Base-by-base conservation (phyloP, 1,284 basidiomycete species). In the Marasmius oreades region DNA sequence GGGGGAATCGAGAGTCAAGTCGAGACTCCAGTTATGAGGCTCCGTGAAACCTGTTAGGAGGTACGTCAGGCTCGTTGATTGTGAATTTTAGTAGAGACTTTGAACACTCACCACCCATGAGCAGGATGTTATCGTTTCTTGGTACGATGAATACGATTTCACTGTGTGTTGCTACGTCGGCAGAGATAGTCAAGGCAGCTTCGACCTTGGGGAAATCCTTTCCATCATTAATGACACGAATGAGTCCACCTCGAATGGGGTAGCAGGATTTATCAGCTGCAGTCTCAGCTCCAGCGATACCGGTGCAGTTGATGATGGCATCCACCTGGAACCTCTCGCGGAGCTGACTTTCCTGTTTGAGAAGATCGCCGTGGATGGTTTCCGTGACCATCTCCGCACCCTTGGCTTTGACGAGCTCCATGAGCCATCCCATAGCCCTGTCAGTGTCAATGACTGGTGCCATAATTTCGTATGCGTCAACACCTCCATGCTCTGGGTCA, bases 301-400 rank as follows among this genome's bases (percentile, higher is more conserved):
- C 73, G 3, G 71, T 71, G 26, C 67, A 68, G 50, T 74, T 69
- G 46, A 74, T 63, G 55, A 74, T 71, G 36, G 64, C 67, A 36
- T 69, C 64, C 10, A 68, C 71, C n/a, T 62, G 57, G 62, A 39
- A 23, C 24, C 67, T 65, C 33, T 73, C 62, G 2, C 42, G 55
- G 46, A 72, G 71, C 64, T 84, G 81, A 39, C 77, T 73, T 60
- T 73, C 72, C 37, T 68, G 65, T 1, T 51, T 55, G 16, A 67
- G 50, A 22, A 68, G 52, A 37, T 67, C 66, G 24, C 63, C 65
- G 0, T 58, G 51, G 55, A 74, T 64, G 11, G 68, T 69, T 23
- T 62, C 66, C 2, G 70, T 70, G 39, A 68, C 61, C 44, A 71
- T 60, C 33, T 62, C 61, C 1, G 64, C 70, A n/a, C 70, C 71